These are phyloP conservation scores for Sugiyamaella castrensis DNA, from an alignment of 1,139 yeast species.

Conservation along the genomic window DNA sequence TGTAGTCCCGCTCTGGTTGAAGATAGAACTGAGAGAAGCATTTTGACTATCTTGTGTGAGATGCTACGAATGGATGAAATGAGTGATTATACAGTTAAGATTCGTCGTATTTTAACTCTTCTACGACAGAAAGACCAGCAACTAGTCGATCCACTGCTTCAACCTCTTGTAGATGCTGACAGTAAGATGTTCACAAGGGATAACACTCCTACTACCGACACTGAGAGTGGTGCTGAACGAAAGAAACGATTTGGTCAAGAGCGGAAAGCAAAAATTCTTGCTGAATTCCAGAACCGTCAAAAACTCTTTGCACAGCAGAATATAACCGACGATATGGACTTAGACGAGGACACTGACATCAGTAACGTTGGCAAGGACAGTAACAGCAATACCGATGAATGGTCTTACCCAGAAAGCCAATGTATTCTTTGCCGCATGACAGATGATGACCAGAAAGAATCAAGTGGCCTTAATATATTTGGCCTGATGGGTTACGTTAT, in stretches of 20 bases:
- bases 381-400: slow-evolving; percentile 37
- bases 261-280: slow-evolving; percentile 70
- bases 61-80: slow-evolving; percentile 6
- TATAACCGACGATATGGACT: slow-evolving; percentile 33
- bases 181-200: slow-evolving; percentile 3
- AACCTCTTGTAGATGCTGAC: neutral
- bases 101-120: slow-evolving; percentile 18
- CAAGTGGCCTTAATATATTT: slow-evolving; percentile 54
- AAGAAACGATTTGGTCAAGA: slow-evolving; percentile 69
- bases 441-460: slow-evolving; percentile 42
- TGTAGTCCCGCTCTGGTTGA: slow-evolving; percentile 9
- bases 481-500: slow-evolving; percentile 67
- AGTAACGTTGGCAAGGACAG: slow-evolving; percentile 37
- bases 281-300: slow-evolving; percentile 66
- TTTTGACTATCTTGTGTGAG: slow-evolving; percentile 10
- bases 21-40: slow-evolving; percentile 15
- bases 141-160: slow-evolving; percentile 7
- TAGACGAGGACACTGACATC: slow-evolving; percentile 29
- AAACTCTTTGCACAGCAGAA: slow-evolving; percentile 58
- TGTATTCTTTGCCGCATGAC: slow-evolving; percentile 91
- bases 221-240: slow-evolving; percentile 49
- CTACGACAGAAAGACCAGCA: slow-evolving; percentile 12
- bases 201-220: slow-evolving; percentile 24
- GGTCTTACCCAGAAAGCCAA: slow-evolving; percentile 76
- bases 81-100: slow-evolving; percentile 16